These are phyloP conservation scores for Amphicarpaea edgeworthii DNA, from an alignment of 306 rosid genomes.

Conservation along the genomic window DNA sequence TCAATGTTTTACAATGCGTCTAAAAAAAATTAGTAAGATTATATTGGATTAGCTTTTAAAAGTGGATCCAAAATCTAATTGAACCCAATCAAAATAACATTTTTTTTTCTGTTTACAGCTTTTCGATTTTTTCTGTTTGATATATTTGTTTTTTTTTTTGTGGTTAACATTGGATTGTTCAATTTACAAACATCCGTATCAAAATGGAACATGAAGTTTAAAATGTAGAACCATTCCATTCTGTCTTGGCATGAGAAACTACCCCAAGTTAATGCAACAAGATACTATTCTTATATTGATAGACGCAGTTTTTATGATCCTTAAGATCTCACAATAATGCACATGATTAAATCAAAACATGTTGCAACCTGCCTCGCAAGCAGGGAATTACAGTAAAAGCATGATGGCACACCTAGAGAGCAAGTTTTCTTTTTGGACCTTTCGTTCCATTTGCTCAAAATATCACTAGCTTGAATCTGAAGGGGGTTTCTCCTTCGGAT, in stretches of 20 bases:
- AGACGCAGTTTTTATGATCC: slow-evolving; percentile 38
- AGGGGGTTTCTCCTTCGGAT: slow-evolving; percentile 95
- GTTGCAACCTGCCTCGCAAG: slow-evolving; percentile 39
- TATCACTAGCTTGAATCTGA: slow-evolving; percentile 62
- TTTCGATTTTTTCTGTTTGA: background rate
- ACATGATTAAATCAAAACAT: slow-evolving; percentile 29
- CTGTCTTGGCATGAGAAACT: background rate
- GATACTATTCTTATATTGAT: slow-evolving; percentile 38
- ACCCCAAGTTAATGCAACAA: slow-evolving; percentile 23
- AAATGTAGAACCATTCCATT: background rate
- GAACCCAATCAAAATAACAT: background rate
- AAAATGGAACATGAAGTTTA: slow-evolving; percentile 13
- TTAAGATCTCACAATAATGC: slow-evolving; percentile 43
- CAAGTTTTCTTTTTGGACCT: slow-evolving; percentile 20
- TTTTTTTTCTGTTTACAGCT: background rate
- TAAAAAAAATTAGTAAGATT: too few relatives aligned
- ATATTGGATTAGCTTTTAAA: too few relatives aligned
- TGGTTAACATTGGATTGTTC: background rate
- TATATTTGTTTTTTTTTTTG: background rate
- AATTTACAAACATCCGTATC: background rate
- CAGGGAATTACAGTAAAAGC: slow-evolving; percentile 43
- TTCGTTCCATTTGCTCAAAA: slow-evolving; percentile 36
- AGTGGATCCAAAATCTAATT: background rate
- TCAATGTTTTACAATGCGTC: slow-evolving; percentile 12
- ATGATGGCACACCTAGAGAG: slow-evolving; percentile 39